Base-by-base conservation (phyloP, 2,329 filamentous ascomycete species). In the Colletotrichum sp. region DNA sequence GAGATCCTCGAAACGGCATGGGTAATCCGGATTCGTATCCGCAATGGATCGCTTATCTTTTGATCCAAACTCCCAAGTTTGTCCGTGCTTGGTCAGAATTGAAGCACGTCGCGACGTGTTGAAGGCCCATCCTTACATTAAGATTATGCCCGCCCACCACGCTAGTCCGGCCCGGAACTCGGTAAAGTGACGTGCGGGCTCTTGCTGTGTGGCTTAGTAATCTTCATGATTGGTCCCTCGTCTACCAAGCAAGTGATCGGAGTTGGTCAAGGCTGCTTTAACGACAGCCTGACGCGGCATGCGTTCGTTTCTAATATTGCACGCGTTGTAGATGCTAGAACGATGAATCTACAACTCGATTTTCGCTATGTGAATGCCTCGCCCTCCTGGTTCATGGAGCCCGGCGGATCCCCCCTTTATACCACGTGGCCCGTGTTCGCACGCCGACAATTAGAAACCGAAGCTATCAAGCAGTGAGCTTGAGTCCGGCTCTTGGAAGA, bases 401-500 rank as follows among this genome's bases (percentile, higher is more conserved):
- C 28, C 7, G 21, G 52, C 21, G 12, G 24, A 16, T 61, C 28
- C 16, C 38, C n/a, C 7, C 18, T 61, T 30, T 7, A 7, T 26
- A 18, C 58, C 13, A n/a, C 28, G 28, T 6, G 8, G 5, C 26
- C 16, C 58, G 18, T n/a, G 58, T 61, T 30, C 24, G 9, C 2
- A 32, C 4, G 30, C 34, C 28, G 26, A 16, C 56, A 18, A 32
- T 79, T 79, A 98, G 82, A 98, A 97, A 2, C 96, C 96, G 89
- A 98, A 98, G 83, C 91, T 96, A 87, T 98, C 96, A 79, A 98
- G 88, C 81, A 99, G 85, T 74, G 95, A 96, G 82, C 92, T 95
- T 32, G 94, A 90, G 85, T 98, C 96, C n/a, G 97, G 97, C 84
- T 99, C 97, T 79, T 97, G 90, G 82, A 98, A 98, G 77, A 93